These are phyloP conservation scores for Leucocoprinus leucothites DNA, from an alignment of 768 basidiomycete genomes.

Conservation along the genomic window DNA sequence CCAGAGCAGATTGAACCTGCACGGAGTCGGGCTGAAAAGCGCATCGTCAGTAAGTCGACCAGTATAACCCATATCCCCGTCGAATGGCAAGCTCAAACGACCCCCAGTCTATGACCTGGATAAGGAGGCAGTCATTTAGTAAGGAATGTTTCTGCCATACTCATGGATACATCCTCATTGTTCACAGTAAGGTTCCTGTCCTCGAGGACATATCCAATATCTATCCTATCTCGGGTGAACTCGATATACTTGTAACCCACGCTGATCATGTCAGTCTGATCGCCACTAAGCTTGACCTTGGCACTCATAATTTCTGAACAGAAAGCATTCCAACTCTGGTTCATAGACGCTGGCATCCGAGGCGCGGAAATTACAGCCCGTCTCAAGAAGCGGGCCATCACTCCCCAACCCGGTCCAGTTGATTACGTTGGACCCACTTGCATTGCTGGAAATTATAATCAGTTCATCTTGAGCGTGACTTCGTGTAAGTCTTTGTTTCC, in stretches of 20 bases:
- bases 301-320: neutral
- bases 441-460: slow-evolving; percentile 2
- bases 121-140: slow-evolving; percentile 4
- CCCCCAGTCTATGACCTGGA: slow-evolving; percentile 10
- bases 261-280: slow-evolving; percentile 4
- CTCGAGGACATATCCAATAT: slow-evolving; percentile 4
- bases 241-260: slow-evolving; percentile 9
- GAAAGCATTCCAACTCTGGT: slow-evolving; percentile 9
- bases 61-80: neutral
- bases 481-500: neutral
- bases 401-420: neutral
- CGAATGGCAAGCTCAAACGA: neutral
- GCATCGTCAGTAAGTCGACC: slow-evolving; percentile 4
- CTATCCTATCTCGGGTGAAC: slow-evolving; percentile 3
- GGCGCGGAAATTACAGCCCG: slow-evolving; percentile 5
- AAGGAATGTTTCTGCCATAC: neutral
- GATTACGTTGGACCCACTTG: slow-evolving; percentile 5
- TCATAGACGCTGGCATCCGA: slow-evolving; percentile 6
- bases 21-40: slow-evolving; percentile 7
- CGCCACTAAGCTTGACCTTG: neutral
- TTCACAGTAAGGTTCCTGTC: slow-evolving; percentile 2
- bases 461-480: slow-evolving; percentile 5
- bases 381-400: slow-evolving; percentile 2
- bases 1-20: slow-evolving; percentile 7
- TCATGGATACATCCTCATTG: neutral